These are phyloP conservation scores for Solanum paucissectum DNA, from an alignment of 257 asterid genomes.

Conservation along the genomic window DNA sequence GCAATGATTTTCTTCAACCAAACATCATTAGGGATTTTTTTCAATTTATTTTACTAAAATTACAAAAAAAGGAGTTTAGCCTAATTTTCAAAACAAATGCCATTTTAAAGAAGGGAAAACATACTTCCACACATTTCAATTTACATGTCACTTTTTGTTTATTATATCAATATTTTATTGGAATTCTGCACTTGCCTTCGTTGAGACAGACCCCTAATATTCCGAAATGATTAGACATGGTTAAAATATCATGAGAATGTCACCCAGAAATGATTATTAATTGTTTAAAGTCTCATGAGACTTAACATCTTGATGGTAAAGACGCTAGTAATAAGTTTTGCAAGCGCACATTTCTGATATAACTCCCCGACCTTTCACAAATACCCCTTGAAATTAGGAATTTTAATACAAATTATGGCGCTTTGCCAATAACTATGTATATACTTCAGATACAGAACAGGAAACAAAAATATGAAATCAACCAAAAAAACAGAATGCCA, in stretches of 20 bases:
- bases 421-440: not conserved
- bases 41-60: not conserved
- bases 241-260: not conserved
- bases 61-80: not conserved
- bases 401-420: not conserved
- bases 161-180: not conserved
- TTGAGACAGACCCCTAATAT: not conserved
- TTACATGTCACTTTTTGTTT: not conserved
- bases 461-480: not conserved
- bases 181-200: not conserved
- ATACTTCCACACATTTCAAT: not conserved
- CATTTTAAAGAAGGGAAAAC: not conserved
- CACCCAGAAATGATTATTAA: not conserved
- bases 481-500: not conserved
- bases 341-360: not conserved
- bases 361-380: not conserved
- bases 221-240: not conserved
- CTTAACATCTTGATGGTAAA: not conserved
- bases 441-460: not conserved
- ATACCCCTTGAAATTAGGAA: not conserved
- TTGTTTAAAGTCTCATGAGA: not conserved
- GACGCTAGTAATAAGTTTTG: not conserved
- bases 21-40: not conserved
- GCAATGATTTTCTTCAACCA: not conserved
- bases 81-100: not conserved